Evolutionary conservation across 768 basidiomycete species (phyloP).

Genomic region (Bullera alba): DNA sequence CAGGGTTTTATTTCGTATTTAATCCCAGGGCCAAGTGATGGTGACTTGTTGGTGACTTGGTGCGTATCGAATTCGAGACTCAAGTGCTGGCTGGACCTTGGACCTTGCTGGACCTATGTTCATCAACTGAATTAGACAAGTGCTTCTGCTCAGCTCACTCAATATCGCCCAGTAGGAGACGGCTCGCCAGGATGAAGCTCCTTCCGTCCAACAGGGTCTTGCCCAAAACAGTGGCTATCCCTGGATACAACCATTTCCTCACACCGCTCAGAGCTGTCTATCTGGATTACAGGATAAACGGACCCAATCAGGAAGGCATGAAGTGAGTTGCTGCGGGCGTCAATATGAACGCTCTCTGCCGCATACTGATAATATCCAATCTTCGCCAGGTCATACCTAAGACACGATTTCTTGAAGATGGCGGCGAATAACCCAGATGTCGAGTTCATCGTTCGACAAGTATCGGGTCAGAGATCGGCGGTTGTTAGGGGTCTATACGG

Average conservation of each 20-base stretch:
- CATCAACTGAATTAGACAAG: too few relatives aligned
- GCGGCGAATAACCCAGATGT: constrained; percentile 44
- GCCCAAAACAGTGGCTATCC: constrained; percentile 31
- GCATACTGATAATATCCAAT: neutral
- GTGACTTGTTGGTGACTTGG: too few relatives aligned
- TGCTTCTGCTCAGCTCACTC: too few relatives aligned
- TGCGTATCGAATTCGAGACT: too few relatives aligned
- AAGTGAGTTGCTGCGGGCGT: constrained; percentile 28
- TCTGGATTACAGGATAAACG: constrained; percentile 40
- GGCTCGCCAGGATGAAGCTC: neutral
- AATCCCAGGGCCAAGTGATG: too few relatives aligned
- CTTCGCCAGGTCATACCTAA: constrained; percentile 33
- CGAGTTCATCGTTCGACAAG: constrained; percentile 37
- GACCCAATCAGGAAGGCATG: constrained; percentile 32
- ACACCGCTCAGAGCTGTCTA: constrained; percentile 40
- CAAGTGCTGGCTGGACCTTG: too few relatives aligned
- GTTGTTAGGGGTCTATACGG: constrained; percentile 44
- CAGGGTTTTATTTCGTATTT: too few relatives aligned
- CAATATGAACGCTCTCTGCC: neutral
- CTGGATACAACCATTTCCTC: constrained; percentile 40
- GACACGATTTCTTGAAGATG: constrained; percentile 26
- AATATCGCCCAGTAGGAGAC: too few relatives aligned
- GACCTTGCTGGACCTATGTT: too few relatives aligned
- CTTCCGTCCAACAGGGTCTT: neutral
- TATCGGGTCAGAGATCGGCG: constrained; percentile 37